phyloP scores from a whole-genome alignment of 169 alveolate genomes.

The Hepatocystis sp. region DNA sequence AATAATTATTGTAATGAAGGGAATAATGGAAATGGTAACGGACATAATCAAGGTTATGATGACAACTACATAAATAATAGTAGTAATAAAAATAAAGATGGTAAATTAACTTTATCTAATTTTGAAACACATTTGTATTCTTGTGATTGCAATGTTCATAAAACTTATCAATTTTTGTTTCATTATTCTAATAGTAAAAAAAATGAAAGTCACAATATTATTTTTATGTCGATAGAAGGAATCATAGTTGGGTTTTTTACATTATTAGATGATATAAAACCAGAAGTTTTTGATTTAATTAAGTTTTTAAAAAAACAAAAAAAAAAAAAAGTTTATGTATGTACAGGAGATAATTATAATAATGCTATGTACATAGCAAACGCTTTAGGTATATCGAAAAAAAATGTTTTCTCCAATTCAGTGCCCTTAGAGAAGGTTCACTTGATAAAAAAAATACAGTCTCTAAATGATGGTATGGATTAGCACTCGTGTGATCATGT shows the following conservation, averaged over 20 bases:
- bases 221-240: conserved; percentile 74
- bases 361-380: conserved; percentile 69
- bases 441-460: conserved; percentile 51
- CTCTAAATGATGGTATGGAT: conserved; percentile 61
- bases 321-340: conserved; percentile 49
- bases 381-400: conserved; percentile 53
- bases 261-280: conserved; percentile 57
- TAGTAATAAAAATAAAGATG: too few relatives aligned
- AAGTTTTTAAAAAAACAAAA: conserved; percentile 22
- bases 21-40: background rate
- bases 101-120: conserved; percentile 28
- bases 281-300: conserved; percentile 57
- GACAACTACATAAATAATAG: too few relatives aligned
- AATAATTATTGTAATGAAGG: conserved; percentile 24
- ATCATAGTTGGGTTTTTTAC: conserved; percentile 62
- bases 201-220: conserved; percentile 62
- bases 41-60: too few relatives aligned
- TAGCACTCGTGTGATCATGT: too few relatives aligned
- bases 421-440: conserved; percentile 69
- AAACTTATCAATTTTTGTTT: conserved; percentile 65
- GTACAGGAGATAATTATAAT: conserved; percentile 70
- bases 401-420: conserved; percentile 48
- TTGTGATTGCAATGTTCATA: conserved; percentile 70
- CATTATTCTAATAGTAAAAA: conserved; percentile 67
- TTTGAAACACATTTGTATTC: conserved; percentile 43